Conservation (phyloP, 148 eudicot species). For the Rhododendron ovatum region DNA sequence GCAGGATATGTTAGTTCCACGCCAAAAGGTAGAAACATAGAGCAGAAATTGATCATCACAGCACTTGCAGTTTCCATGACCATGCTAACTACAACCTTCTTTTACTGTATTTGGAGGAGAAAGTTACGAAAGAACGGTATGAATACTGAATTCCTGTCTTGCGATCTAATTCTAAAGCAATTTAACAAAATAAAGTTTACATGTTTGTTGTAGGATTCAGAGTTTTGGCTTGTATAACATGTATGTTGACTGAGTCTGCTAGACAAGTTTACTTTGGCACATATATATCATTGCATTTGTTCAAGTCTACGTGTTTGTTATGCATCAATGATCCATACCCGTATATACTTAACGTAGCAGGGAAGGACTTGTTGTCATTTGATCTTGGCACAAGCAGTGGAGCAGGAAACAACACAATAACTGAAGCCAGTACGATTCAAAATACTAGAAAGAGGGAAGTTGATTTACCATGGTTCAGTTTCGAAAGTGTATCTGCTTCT, state of each 20-base stretch:
- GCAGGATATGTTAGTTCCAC: neutral
- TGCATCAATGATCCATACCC: neutral
- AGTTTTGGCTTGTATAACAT: neutral
- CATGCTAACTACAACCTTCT: neutral
- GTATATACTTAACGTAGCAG: neutral
- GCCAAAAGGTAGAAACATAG: neutral
- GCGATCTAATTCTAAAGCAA: neutral
- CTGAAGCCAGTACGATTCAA: neutral
- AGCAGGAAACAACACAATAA: neutral
- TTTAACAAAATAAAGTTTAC: neutral
- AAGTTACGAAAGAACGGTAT: neutral
- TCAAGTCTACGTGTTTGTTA: neutral
- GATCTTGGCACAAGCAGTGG: neutral
- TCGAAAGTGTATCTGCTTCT: neutral
- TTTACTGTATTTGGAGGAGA: neutral
- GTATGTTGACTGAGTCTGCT: neutral
- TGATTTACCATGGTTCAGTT: neutral
- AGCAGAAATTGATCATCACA: neutral
- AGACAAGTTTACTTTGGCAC: neutral
- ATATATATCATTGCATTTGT: neutral
- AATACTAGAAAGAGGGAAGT: neutral
- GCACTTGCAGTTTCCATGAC: neutral
- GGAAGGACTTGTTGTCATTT: neutral
- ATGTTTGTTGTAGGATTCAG: neutral
- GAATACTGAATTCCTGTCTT: neutral